Conservation (phyloP, 148 eudicot genomes). For the Talinum fruticosum region DNA sequence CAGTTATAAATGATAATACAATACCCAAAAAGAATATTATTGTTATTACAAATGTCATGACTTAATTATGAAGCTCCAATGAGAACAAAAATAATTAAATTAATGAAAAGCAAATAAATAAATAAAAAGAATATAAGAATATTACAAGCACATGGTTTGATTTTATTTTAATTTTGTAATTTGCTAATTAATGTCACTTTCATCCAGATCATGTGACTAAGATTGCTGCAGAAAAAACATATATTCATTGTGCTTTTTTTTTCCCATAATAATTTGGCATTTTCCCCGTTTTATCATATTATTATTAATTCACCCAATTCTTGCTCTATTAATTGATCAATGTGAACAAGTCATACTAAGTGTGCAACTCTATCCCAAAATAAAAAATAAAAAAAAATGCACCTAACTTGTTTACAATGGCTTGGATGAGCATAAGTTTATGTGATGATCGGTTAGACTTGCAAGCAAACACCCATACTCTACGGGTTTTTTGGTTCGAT, state of each 20-base stretch:
- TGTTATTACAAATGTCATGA: not conserved
- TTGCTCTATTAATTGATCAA: not conserved
- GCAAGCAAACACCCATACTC: no score
- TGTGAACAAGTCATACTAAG: slow-evolving; percentile 16
- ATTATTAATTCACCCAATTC: not conserved
- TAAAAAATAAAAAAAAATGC: not conserved
- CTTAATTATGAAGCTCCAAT: slow-evolving; percentile 3
- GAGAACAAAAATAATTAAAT: not conserved
- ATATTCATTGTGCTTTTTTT: no score
- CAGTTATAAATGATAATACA: slow-evolving; percentile 4
- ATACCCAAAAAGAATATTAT: slow-evolving; percentile 1
- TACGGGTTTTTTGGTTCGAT: no score
- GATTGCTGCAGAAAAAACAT: slow-evolving; percentile 1
- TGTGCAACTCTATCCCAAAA: not conserved
- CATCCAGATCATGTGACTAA: slow-evolving; percentile 14
- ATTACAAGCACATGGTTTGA: slow-evolving; percentile 25
- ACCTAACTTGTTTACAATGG: no score
- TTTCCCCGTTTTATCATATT: not conserved
- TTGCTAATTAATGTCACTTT: not conserved
- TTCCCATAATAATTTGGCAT: slow-evolving; percentile 1
- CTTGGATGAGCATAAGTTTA: no score
- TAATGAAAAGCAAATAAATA: not conserved
- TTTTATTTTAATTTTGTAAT: not conserved
- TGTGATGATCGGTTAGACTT: no score
- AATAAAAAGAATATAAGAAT: slow-evolving; percentile 18